Evolutionary conservation across 345 rosid genomes (phyloP).

Genomic region (Lumnitzera littorea): DNA sequence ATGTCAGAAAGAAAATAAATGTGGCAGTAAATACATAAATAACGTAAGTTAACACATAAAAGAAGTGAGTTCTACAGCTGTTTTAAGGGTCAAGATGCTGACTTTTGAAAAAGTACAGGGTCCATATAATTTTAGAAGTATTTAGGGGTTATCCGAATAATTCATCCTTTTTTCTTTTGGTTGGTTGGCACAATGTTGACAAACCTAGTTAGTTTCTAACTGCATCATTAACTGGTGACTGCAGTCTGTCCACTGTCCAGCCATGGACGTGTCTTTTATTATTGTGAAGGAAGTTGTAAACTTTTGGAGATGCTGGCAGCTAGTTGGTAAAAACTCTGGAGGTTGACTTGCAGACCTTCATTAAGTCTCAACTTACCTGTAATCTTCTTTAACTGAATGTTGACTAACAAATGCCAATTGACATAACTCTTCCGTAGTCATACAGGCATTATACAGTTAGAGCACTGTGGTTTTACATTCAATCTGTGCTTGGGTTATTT

Average conservation of each 20-base stretch:
- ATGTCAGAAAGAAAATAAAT: too few relatives aligned
- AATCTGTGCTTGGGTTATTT: slow-evolving; percentile 14
- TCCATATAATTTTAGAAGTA: too few relatives aligned
- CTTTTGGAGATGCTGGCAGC: background rate
- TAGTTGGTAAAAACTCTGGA: background rate
- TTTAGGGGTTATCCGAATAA: background rate
- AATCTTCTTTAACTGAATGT: slow-evolving; percentile 5
- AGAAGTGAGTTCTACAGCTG: too few relatives aligned
- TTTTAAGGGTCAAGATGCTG: too few relatives aligned
- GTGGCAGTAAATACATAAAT: too few relatives aligned
- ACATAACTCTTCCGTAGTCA: slow-evolving; percentile 13
- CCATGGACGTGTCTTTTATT: background rate
- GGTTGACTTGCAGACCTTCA: slow-evolving; percentile 1
- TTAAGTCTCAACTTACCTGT: background rate
- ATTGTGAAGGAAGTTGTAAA: background rate
- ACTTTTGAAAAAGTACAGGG: too few relatives aligned
- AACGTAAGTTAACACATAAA: too few relatives aligned
- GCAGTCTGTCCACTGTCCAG: slow-evolving; percentile 5
- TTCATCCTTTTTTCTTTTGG: background rate
- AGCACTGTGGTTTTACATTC: slow-evolving; percentile 7
- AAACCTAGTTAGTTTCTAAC: background rate
- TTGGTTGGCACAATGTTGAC: slow-evolving; percentile 1
- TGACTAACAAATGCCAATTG: slow-evolving; percentile 7
- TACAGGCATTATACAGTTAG: slow-evolving; percentile 8
- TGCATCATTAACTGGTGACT: background rate